These are phyloP conservation scores for Eutypa lata DNA, from an alignment of 2,329 filamentous ascomycete genomes.

Conservation along the genomic window DNA sequence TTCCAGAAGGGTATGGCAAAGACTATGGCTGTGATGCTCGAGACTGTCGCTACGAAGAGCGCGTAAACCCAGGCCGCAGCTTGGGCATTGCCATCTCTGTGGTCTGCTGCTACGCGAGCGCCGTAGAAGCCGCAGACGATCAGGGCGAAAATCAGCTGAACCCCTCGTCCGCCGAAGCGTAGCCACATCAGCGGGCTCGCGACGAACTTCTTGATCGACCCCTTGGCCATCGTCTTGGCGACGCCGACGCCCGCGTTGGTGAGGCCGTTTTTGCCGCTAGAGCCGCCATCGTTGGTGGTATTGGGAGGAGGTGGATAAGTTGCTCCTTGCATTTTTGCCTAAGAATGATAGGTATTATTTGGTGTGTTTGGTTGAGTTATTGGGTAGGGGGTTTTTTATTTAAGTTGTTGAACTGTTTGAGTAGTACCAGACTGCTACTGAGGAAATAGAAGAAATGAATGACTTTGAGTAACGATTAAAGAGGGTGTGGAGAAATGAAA, in stretches of 20 bases:
- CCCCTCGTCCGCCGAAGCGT: conserved; percentile 55
- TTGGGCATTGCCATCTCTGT: conserved; percentile 35
- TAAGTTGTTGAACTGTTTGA: neutral
- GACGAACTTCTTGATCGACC: neutral
- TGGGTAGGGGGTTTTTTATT: neutral
- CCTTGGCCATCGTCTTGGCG: neutral
- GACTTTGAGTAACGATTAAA: neutral
- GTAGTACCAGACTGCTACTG: too few relatives aligned
- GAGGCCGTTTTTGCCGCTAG: neutral
- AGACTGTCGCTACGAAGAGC: conserved; percentile 52
- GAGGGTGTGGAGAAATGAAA: neutral
- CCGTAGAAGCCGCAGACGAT: conserved; percentile 69
- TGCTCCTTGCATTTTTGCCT: neutral
- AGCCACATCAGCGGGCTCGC: conserved; percentile 28
- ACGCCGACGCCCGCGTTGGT: neutral
- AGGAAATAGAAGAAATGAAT: neutral
- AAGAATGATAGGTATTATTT: too few relatives aligned
- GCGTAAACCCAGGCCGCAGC: conserved; percentile 63
- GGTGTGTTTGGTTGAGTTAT: neutral
- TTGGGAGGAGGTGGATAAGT: neutral
- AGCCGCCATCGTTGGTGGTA: too few relatives aligned
- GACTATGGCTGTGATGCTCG: conserved; percentile 48
- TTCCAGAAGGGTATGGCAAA: conserved; percentile 31
- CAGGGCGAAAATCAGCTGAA: conserved; percentile 69
- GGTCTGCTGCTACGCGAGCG: conserved; percentile 51